A percentile compares a stretch with the other conserved stretches of the same genome.
Evolutionary conservation across 2,329 filamentous ascomycete genomes (phyloP).

Genomic region (Nigrospora osmanthi): DNA sequence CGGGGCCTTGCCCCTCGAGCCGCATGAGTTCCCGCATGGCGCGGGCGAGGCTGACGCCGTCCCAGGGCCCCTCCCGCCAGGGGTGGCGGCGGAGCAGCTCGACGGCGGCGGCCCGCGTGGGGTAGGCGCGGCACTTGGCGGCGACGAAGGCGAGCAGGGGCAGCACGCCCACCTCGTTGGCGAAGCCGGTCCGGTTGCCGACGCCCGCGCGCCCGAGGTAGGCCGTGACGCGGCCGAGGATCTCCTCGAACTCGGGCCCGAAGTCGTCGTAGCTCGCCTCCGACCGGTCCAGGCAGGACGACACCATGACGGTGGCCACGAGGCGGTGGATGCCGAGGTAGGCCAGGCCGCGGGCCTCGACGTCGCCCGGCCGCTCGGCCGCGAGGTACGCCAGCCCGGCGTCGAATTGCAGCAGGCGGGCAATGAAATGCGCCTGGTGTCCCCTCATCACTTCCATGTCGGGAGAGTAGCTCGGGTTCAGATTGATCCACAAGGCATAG

Average conservation of each 20-base stretch:
- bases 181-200: constrained; percentile 10
- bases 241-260: constrained; percentile 12
- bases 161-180: constrained; percentile 15
- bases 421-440: constrained; percentile 11
- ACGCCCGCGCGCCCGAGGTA: constrained; percentile 1
- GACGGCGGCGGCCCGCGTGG: constrained; percentile 9
- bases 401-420: constrained; percentile 9
- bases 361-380: neutral
- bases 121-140: constrained; percentile 12
- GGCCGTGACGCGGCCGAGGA: constrained; percentile 7
- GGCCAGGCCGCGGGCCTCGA: constrained; percentile 4
- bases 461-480: constrained; percentile 12
- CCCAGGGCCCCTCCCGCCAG: constrained; percentile 17
- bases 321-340: constrained; percentile 12
- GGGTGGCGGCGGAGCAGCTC: constrained; percentile 7
- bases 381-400: constrained; percentile 8
- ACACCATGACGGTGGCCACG: constrained; percentile 9
- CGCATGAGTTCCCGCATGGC: constrained; percentile 10
- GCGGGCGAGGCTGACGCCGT: constrained; percentile 11
- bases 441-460: constrained; percentile 8
- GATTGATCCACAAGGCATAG: constrained; percentile 13
- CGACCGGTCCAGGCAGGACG: constrained; percentile 16
- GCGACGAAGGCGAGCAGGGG: constrained; percentile 14
- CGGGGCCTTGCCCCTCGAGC: constrained; percentile 13
- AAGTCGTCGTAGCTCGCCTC: constrained; percentile 16